Base-by-base conservation (phyloP, 2,329 filamentous ascomycete species). In the Colletotrichum orbiculare region DNA sequence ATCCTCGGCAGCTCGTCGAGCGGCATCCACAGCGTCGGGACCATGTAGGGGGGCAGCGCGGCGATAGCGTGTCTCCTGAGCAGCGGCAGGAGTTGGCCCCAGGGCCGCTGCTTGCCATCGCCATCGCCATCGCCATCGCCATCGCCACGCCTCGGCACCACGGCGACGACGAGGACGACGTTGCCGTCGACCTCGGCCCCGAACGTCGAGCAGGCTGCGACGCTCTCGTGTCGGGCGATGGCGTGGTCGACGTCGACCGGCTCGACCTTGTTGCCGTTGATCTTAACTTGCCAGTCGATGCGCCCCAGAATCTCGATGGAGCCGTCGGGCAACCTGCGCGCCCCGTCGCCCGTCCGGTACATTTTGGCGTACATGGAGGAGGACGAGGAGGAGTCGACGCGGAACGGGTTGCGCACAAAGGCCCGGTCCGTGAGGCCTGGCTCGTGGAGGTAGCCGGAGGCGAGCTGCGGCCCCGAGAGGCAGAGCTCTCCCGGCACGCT, bases 191-290 rank as follows among this genome's bases (percentile, higher is more conserved):
- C 15, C 35, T 42, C 37, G 15, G 13, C 10, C 6, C 12, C n/a
- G 37, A 50, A 35, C 12, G 47, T 50, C 4, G 15, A 25, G 47
- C 25, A 38, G 12, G 33, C 34, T 5, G 11, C 34, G 13, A 50
- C 34, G 11, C 13, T 35, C 25, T 50, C 7, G 33, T 9, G 33
- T 11, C 6, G 25, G 37, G 15, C 11, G 13, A 50, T 34, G 34
- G 33, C 11, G 34, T 35, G 47, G 63, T 76, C 74, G 6, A 77
- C 70, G 45, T 77, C 75, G 0, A 68, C 72, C 1, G 75, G 67
- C 37, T 77, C 75, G 7, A 76, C 69, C 6, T 75, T 72, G 17
- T 77, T 73, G 5, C 75, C 75, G 34, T 71, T 70, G 4, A 77
- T 70, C 68, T 77, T 77, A 66, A 75, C 69, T 60, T 77, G 75